Evolutionary conservation across 1,284 basidiomycete genomes (phyloP).

Genomic region (Austroboletus novae-zelandiae): DNA sequence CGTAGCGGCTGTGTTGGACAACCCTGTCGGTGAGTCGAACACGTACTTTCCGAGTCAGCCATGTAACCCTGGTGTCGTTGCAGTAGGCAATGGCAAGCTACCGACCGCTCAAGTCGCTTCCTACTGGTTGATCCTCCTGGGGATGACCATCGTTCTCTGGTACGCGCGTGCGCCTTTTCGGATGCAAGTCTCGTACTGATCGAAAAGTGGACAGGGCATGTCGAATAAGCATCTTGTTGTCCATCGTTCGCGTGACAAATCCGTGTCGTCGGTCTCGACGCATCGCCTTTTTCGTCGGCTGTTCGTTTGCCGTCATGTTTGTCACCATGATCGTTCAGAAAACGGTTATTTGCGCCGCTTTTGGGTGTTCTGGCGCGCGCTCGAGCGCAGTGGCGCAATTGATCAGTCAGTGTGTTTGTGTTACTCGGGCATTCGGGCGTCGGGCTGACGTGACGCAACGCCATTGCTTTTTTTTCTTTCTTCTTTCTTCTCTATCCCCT

Average conservation of each 20-base stretch:
- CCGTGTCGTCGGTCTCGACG: conserved; percentile 10
- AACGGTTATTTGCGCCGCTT: conserved; percentile 6
- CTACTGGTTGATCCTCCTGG: conserved; percentile 16
- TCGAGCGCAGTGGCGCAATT: conserved; percentile 17
- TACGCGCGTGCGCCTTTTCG: conserved; percentile 4
- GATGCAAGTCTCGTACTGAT: not conserved
- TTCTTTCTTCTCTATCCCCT: not conserved
- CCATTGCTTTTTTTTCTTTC: not conserved
- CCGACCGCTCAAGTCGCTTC: not conserved
- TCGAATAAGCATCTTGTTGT: conserved; percentile 25
- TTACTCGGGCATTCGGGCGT: too few species aligned
- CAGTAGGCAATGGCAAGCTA: not conserved
- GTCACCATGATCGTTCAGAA: conserved; percentile 16
- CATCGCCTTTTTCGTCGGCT: conserved; percentile 7
- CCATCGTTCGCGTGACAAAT: conserved; percentile 19
- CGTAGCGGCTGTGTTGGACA: conserved; percentile 1
- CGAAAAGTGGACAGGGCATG: conserved; percentile 14
- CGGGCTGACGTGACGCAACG: not conserved
- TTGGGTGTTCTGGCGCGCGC: conserved; percentile 3
- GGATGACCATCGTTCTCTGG: conserved; percentile 23
- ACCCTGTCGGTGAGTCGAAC: not conserved
- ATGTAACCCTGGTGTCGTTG: too few species aligned
- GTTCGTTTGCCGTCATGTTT: conserved; percentile 27
- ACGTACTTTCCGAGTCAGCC: too few species aligned
- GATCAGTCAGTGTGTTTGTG: conserved; percentile 16